Evolutionary conservation across 2,329 filamentous ascomycete genomes (phyloP), one percentile per base, ranked within the genome.

Genomic region (Neobulgaria alba): DNA sequence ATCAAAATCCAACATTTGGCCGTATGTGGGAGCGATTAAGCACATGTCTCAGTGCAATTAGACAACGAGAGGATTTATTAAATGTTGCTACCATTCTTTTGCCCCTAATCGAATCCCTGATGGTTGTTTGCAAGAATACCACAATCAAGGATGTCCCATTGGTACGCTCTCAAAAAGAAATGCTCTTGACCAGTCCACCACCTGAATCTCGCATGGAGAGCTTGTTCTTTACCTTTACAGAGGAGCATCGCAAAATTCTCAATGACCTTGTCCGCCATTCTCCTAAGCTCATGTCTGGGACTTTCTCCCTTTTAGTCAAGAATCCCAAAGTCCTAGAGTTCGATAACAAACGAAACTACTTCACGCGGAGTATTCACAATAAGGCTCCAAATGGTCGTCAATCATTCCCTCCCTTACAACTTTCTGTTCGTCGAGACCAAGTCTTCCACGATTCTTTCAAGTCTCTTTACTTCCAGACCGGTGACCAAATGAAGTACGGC

Each of bases 121-220:
- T 98, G 92, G 92, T 98, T 39, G 89, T 98, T 19, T 98, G 93
- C 74, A 98, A 96, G 70, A 96, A 96, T 62, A 95, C 88, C 7
- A 84, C 87, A 1, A 65, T 34, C 61, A 73, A 50, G 61, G 57
- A 56, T 23, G 36, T 48, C 18, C 48, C 54, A 4, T 38, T 52
- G 7, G 39, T 45, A 29, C 48, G 52, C 10, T 45, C 53, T 10
- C 66, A 62, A 47, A 84, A 83, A 57, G 85, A 92, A 35, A 73
- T 85, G 60, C 69, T 81, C 10, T 64, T 88, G 29, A 78, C 83
- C 16, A 93, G 83, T 53, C 85, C 86, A 43, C 72, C 80, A 23
- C 84, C 86, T 1, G 87, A 93, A 57, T 78, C 77, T 36, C 79
- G 79, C 39, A 90, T 95, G 67, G 88, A 93, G 50, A 85, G 75